These are phyloP conservation scores for Calycina herbarum DNA, from an alignment of 2,329 filamentous ascomycete genomes.

Conservation along the genomic window DNA sequence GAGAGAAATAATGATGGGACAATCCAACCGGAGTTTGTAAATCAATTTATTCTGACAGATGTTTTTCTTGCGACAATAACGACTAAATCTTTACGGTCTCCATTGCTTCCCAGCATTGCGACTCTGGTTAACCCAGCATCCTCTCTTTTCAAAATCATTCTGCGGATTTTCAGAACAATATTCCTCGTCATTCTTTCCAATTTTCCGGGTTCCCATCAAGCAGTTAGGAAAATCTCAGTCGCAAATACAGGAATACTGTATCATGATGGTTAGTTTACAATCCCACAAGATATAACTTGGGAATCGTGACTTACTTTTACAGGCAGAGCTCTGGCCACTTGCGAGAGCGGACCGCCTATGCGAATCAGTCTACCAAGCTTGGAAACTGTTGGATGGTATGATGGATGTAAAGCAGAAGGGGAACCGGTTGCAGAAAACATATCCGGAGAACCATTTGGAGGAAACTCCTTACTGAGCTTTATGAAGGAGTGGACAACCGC, in stretches of 20 bases:
- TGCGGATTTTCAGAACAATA: constrained; percentile 56
- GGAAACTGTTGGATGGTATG: constrained; percentile 70
- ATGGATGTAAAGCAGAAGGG: constrained; percentile 58
- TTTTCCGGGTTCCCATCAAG: constrained; percentile 53
- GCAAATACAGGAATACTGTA: constrained; percentile 67
- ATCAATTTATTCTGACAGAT: constrained; percentile 69
- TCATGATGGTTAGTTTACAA: constrained; percentile 51
- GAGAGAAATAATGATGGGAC: constrained; percentile 41
- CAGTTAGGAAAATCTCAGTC: constrained; percentile 68
- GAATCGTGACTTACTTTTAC: background rate
- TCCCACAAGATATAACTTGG: background rate
- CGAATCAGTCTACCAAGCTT: constrained; percentile 62
- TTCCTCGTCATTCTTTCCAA: constrained; percentile 58
- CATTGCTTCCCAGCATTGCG: constrained; percentile 67
- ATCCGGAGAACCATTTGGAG: constrained; percentile 55
- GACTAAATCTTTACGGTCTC: constrained; percentile 48
- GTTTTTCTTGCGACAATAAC: constrained; percentile 56
- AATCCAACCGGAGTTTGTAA: constrained; percentile 64
- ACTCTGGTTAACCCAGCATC: constrained; percentile 63
- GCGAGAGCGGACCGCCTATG: constrained; percentile 70
- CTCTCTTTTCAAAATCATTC: constrained; percentile 48
- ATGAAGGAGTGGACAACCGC: constrained; percentile 72
- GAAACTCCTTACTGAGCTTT: constrained; percentile 55
- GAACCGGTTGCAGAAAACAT: constrained; percentile 37
- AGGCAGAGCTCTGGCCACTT: constrained; percentile 64